Conservation (phyloP, 2,329 filamentous ascomycete genomes). For the Metarhizium humberi region DNA sequence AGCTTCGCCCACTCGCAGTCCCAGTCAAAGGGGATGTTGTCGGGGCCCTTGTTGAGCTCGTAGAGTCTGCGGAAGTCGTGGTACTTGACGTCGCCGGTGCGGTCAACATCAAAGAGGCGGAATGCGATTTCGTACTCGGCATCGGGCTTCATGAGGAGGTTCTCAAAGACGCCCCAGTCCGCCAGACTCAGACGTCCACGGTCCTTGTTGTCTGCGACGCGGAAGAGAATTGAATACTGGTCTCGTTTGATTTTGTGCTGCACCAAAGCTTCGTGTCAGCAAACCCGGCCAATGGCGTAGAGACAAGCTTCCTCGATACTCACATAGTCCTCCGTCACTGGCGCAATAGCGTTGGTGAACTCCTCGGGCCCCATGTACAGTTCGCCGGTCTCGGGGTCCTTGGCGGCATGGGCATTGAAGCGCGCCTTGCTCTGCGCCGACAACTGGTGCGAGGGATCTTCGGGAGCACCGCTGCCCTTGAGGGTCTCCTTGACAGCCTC, state of each 20-base stretch:
- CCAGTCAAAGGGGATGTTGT: slow-evolving; percentile 92
- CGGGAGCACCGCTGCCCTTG: slow-evolving; percentile 41
- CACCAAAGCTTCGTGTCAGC: background rate
- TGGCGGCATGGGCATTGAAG: slow-evolving; percentile 68
- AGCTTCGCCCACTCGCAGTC: slow-evolving; percentile 92
- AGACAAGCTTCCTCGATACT: slow-evolving; percentile 28
- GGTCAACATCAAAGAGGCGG: slow-evolving; percentile 83
- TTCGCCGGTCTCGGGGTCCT: slow-evolving; percentile 68
- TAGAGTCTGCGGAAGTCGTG: slow-evolving; percentile 80
- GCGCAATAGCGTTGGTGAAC: slow-evolving; percentile 86
- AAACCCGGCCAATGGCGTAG: slow-evolving; percentile 3
- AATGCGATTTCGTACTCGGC: slow-evolving; percentile 99
- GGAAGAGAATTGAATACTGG: slow-evolving; percentile 90
- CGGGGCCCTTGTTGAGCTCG: slow-evolving; percentile 76
- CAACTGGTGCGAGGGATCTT: slow-evolving; percentile 45
- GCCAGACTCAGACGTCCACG: slow-evolving; percentile 65
- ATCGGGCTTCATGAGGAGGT: slow-evolving; percentile 85
- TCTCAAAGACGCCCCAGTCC: slow-evolving; percentile 92
- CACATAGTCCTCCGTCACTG: slow-evolving; percentile 82
- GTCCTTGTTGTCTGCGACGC: slow-evolving; percentile 72
- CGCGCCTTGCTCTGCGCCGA: slow-evolving; percentile 66
- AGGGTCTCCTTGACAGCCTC: slow-evolving; percentile 73
- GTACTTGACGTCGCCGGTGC: slow-evolving; percentile 79
- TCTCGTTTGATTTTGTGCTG: slow-evolving; percentile 97
- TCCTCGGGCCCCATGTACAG: slow-evolving; percentile 73